phyloP scores from a whole-genome alignment of 1,284 basidiomycete species.

The Grifola frondosa region DNA sequence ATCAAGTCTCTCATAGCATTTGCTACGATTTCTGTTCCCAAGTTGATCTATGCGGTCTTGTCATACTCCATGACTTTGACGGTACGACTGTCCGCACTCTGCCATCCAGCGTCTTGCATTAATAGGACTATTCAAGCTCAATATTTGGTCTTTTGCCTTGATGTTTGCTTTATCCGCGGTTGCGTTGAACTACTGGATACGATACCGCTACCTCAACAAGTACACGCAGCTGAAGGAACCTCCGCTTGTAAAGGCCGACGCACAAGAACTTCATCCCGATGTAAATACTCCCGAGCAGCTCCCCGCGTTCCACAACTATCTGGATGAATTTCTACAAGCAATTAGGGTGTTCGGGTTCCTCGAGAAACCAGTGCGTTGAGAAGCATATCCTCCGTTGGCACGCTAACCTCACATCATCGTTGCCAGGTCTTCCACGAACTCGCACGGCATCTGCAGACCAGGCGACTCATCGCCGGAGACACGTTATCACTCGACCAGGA shows the following conservation, averaged over 20 bases:
- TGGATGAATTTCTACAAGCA: conserved; percentile 93
- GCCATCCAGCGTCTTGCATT: background rate
- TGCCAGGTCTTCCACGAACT: conserved; percentile 91
- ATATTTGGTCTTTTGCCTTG: conserved; percentile 84
- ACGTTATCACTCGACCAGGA: conserved; percentile 89
- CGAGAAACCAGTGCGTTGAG: conserved; percentile 78
- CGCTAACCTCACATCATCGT: background rate
- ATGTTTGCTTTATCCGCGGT: conserved; percentile 69
- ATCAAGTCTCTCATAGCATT: conserved; percentile 70
- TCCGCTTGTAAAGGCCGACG: conserved; percentile 76
- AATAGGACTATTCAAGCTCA: conserved; percentile 64
- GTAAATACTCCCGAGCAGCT: conserved; percentile 76
- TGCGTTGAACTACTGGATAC: conserved; percentile 79
- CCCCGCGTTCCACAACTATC: conserved; percentile 86
- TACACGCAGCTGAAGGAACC: conserved; percentile 85
- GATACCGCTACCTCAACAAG: conserved; percentile 77
- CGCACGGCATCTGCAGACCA: conserved; percentile 88
- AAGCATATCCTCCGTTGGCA: background rate
- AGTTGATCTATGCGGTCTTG: conserved; percentile 72
- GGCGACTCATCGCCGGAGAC: conserved; percentile 88
- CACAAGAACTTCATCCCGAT: conserved; percentile 82
- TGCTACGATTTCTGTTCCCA: conserved; percentile 78
- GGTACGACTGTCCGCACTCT: conserved; percentile 39
- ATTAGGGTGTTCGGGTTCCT: conserved; percentile 94
- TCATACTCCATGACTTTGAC: conserved; percentile 89